These are phyloP conservation scores for Amanita fuliginea DNA, from an alignment of 768 basidiomycete genomes.

Conservation along the genomic window DNA sequence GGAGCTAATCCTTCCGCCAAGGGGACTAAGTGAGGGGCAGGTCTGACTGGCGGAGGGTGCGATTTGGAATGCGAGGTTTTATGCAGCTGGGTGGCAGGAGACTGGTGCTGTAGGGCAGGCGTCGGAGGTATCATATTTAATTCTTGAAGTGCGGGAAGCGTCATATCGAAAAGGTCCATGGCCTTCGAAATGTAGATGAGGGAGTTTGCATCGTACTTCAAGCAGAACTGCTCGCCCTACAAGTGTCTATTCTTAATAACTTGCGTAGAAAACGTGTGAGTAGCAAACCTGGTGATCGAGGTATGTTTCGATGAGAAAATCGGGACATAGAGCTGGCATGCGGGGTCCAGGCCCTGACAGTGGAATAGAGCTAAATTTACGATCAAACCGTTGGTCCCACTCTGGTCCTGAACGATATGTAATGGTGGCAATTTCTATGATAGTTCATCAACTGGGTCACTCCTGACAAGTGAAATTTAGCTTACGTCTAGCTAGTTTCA, in stretches of 20 bases:
- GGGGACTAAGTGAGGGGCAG: conserved; percentile 63
- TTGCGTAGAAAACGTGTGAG: conserved; percentile 29
- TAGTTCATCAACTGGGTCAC: not conserved
- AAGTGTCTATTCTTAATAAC: conserved; percentile 12
- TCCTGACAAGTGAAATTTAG: not conserved
- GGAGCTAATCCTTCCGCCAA: conserved; percentile 73
- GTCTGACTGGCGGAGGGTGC: conserved; percentile 61
- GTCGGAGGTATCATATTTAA: conserved; percentile 40
- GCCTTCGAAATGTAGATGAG: conserved; percentile 98
- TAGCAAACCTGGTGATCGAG: conserved; percentile 85
- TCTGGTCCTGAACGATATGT: conserved; percentile 98
- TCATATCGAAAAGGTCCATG: conserved; percentile 99
- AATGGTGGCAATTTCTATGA: conserved; percentile 92
- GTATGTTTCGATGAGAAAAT: conserved; percentile 98
- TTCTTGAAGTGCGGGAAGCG: conserved; percentile 57
- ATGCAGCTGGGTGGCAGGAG: conserved; percentile 15
- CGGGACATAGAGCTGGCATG: conserved; percentile 80
- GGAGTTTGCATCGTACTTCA: conserved; percentile 98
- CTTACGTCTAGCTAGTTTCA: conserved; percentile 94
- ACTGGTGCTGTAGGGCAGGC: conserved; percentile 13
- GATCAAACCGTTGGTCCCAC: conserved; percentile 97
- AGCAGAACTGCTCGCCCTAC: conserved; percentile 90
- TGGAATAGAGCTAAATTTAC: conserved; percentile 45
- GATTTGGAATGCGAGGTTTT: conserved; percentile 51
- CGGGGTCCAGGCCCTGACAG: conserved; percentile 24